phyloP scores from a whole-genome alignment of 257 asterid genomes.

The Parsonsia alboflavescens region DNA sequence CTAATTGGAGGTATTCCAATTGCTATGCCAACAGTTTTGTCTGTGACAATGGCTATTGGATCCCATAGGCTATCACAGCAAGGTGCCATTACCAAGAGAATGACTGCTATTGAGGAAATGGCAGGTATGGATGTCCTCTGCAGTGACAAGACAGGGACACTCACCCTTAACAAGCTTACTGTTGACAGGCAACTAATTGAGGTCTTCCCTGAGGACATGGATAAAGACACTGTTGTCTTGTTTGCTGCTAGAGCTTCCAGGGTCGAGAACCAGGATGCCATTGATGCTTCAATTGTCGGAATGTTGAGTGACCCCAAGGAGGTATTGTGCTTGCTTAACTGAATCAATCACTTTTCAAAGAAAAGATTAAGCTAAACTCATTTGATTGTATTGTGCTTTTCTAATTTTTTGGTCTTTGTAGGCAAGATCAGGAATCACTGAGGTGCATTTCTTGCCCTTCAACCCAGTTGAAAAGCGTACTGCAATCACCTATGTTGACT shows the following conservation, averaged over 20 bases:
- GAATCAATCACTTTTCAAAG: no score
- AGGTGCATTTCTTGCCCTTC: conserved; percentile 87
- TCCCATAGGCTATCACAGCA: conserved; percentile 83
- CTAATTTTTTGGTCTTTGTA: conserved; percentile 14
- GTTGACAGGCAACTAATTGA: conserved; percentile 70
- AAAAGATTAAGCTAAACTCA: no score
- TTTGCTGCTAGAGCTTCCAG: conserved; percentile 79
- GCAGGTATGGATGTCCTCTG: conserved; percentile 96
- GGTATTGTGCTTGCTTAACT: conserved; percentile 26
- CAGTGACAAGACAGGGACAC: conserved; percentile 93
- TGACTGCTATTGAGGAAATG: conserved; percentile 99
- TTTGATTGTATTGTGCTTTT: background rate
- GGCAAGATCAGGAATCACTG: conserved; percentile 79
- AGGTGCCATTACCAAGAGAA: conserved; percentile 96
- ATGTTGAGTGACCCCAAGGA: conserved; percentile 73
- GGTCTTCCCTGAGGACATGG: conserved; percentile 46
- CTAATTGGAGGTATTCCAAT: conserved; percentile 94
- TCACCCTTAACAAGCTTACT: conserved; percentile 84
- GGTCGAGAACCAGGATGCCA: conserved; percentile 81
- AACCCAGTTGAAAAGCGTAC: conserved; percentile 88
- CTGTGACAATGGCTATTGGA: conserved; percentile 97
- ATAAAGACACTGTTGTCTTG: conserved; percentile 47
- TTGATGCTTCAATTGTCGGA: conserved; percentile 78
- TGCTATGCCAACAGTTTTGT: conserved; percentile 92
- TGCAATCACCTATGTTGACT: conserved; percentile 66